Percentiles rank a stretch among this genome's conserved stretches.
Evolutionary conservation across 2,329 filamentous ascomycete species (phyloP).

Genomic region (Coleophoma cylindrospora): DNA sequence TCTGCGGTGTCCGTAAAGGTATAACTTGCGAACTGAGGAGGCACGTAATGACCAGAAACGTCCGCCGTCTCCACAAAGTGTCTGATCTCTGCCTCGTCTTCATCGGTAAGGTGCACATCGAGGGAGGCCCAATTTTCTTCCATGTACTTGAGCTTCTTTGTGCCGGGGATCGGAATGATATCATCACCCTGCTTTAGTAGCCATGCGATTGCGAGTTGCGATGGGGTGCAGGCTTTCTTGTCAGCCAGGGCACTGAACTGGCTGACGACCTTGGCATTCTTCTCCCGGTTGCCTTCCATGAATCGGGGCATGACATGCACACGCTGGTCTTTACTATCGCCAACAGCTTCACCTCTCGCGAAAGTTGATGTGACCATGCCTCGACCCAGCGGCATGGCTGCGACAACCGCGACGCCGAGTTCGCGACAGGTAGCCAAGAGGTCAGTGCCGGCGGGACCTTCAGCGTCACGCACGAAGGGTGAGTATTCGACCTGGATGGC

Average conservation of each 20-base stretch:
- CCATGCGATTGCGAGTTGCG: constrained; percentile 60
- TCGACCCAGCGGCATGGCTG: constrained; percentile 40
- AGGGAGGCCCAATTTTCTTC: constrained; percentile 37
- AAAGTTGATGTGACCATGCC: constrained; percentile 37
- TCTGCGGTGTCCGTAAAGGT: neutral
- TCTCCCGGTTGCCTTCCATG: constrained; percentile 44
- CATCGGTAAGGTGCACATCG: constrained; percentile 27
- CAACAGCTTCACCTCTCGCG: constrained; percentile 18
- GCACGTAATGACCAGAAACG: constrained; percentile 5
- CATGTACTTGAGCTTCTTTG: constrained; percentile 40
- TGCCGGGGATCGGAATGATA: constrained; percentile 54
- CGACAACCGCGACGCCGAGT: constrained; percentile 33
- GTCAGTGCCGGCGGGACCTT: constrained; percentile 34
- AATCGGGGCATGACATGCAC: constrained; percentile 42
- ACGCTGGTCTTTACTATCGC: constrained; percentile 17
- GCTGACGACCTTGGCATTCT: constrained; percentile 50
- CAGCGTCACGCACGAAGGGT: constrained; percentile 51
- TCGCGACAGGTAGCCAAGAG: constrained; percentile 49
- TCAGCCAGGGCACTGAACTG: constrained; percentile 42
- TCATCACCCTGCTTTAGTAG: constrained; percentile 54
- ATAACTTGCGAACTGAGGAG: neutral
- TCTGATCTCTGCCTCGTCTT: constrained; percentile 31
- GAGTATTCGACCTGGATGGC: constrained; percentile 50
- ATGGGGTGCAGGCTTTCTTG: constrained; percentile 47
- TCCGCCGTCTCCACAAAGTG: constrained; percentile 27